phyloP scores from a whole-genome alignment of 495 filamentous ascomycete species.

The Podospora australis region DNA sequence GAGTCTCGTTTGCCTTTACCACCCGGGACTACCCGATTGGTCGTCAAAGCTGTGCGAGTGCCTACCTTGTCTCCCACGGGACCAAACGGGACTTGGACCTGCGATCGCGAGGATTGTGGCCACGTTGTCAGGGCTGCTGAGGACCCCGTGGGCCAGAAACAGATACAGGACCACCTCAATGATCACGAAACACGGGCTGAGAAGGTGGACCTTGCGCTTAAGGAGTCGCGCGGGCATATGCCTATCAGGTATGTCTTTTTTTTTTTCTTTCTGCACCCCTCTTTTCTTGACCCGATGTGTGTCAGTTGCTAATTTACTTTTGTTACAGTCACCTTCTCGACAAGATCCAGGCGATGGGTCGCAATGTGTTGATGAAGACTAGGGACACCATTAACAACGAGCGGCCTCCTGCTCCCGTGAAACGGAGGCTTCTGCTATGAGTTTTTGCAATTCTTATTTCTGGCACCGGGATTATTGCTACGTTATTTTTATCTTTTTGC shows the following conservation, averaged over 20 bases:
- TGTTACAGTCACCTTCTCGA: background rate
- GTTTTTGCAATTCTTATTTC: no score
- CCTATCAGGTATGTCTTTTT: conserved; percentile 50
- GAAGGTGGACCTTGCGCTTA: conserved; percentile 47
- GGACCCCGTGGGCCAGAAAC: conserved; percentile 47
- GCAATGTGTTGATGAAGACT: no score
- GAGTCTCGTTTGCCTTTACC: conserved; percentile 12
- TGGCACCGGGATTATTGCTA: no score
- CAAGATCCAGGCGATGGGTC: background rate
- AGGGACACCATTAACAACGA: no score
- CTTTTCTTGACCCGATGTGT: background rate
- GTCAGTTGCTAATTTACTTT: background rate
- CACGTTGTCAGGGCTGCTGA: conserved; percentile 56
- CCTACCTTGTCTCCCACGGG: conserved; percentile 42
- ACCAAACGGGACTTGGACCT: conserved; percentile 62
- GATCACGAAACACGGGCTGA: conserved; percentile 59
- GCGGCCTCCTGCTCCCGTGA: no score
- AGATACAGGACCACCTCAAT: conserved; percentile 58
- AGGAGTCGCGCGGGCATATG: conserved; percentile 47
- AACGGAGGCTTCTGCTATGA: no score
- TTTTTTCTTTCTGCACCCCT: conserved; percentile 10
- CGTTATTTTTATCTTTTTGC: no score
- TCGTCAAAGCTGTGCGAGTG: conserved; percentile 38
- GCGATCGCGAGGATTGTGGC: conserved; percentile 60
- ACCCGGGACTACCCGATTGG: conserved; percentile 24